A percentile compares a stretch with the other conserved stretches of the same genome.
These are phyloP conservation scores for Chlorella sorokiniana DNA, from an alignment of 139 green algal genomes.

Conservation along the genomic window DNA sequence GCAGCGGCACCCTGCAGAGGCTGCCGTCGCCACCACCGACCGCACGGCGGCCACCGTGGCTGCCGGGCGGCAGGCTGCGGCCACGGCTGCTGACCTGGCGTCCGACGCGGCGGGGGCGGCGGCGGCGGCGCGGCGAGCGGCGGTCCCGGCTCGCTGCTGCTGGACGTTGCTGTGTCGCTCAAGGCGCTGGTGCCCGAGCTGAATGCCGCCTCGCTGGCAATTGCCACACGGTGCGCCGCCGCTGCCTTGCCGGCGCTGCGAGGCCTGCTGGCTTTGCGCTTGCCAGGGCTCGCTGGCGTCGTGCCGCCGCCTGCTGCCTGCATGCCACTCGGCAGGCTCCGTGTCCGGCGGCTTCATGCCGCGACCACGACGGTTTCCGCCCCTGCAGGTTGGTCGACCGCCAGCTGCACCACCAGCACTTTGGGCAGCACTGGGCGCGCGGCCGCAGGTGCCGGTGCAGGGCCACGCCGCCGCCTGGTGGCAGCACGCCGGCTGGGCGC, in stretches of 20 bases:
- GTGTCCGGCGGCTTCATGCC: too few relatives aligned
- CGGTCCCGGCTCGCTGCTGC: constrained; percentile 12
- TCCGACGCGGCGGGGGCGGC: neutral
- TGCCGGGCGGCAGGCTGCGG: neutral
- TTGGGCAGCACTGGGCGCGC: constrained; percentile 42
- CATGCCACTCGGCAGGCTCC: too few relatives aligned
- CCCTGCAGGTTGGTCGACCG: constrained; percentile 46
- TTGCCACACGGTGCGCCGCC: constrained; percentile 26
- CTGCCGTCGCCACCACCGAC: neutral
- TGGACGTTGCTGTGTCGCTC: constrained; percentile 46
- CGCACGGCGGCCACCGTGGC: too few relatives aligned
- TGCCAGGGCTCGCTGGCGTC: neutral
- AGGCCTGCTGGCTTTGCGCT: neutral
- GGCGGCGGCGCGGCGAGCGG: neutral
- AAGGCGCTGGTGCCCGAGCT: constrained; percentile 49
- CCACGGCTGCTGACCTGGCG: neutral
- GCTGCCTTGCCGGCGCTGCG: neutral
- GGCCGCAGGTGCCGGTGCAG: constrained; percentile 46
- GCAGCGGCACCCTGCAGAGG: neutral
- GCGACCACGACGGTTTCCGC: too few relatives aligned
- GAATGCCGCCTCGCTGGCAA: constrained; percentile 37
- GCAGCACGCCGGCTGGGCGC: constrained; percentile 49
- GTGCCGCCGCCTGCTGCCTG: neutral
- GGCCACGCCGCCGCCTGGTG: constrained; percentile 50
- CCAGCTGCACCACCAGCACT: constrained; percentile 44